A percentile compares a stretch with the other conserved stretches of the same genome.
phyloP scores from a whole-genome alignment of 108 stramenopile genomes.

The Cylindrotheca fusiformis region DNA sequence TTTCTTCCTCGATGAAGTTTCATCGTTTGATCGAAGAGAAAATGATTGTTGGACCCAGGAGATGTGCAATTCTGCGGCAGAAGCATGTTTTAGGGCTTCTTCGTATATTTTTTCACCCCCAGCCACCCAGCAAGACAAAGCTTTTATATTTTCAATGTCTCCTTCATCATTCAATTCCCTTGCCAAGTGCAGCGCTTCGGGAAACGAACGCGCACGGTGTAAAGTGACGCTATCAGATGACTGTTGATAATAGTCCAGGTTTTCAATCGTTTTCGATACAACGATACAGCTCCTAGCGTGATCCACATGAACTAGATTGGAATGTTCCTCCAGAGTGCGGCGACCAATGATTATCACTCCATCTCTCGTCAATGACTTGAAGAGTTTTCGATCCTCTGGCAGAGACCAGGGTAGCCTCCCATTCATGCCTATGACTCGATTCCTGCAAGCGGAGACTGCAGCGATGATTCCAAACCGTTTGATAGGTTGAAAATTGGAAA shows the following conservation, averaged over 20 bases:
- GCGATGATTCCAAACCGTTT: constrained; percentile 71
- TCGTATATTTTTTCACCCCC: constrained; percentile 72
- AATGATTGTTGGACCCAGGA: constrained; percentile 29
- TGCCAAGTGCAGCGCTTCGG: constrained; percentile 63
- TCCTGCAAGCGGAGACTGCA: constrained; percentile 42
- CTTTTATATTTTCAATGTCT: neutral
- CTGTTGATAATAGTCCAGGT: neutral
- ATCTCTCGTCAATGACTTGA: constrained; percentile 50
- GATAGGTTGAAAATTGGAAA: constrained; percentile 8
- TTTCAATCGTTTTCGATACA: constrained; percentile 43
- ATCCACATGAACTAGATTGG: constrained; percentile 38
- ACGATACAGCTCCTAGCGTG: constrained; percentile 66
- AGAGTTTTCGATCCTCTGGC: constrained; percentile 58
- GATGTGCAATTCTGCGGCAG: constrained; percentile 50
- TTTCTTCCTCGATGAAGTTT: too few species aligned
- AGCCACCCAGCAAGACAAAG: constrained; percentile 60
- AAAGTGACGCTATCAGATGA: constrained; percentile 5
- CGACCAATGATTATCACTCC: constrained; percentile 69
- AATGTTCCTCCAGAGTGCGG: constrained; percentile 57
- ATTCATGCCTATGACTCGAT: constrained; percentile 71
- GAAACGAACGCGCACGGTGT: constrained; percentile 57
- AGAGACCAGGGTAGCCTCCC: constrained; percentile 70
- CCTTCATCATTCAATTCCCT: constrained; percentile 9
- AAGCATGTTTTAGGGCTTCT: constrained; percentile 59
- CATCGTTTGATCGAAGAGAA: neutral